Evolutionary conservation across 139 green algal genomes (phyloP).

Genomic region (Microglena sp.): DNA sequence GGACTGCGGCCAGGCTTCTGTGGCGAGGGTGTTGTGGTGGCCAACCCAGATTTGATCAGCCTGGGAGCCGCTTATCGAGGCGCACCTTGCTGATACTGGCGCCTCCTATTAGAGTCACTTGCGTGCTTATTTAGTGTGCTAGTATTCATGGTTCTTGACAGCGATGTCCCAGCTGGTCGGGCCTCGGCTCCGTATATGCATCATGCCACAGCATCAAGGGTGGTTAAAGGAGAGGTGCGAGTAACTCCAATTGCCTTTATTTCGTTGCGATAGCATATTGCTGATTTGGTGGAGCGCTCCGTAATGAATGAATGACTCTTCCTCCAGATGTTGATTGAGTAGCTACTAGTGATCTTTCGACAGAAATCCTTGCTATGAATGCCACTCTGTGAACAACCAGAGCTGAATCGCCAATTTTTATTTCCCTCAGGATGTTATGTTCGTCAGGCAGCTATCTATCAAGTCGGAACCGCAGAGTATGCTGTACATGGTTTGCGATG

Average conservation of each 20-base stretch:
- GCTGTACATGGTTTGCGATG: conserved; percentile 42
- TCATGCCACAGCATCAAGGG: conserved; percentile 23
- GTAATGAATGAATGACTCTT: background rate
- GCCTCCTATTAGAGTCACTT: too few species aligned
- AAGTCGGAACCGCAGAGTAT: conserved; percentile 8
- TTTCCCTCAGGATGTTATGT: conserved; percentile 6
- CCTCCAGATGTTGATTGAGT: background rate
- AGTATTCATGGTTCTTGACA: too few species aligned
- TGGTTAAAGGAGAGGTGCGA: conserved; percentile 34
- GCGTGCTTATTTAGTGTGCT: too few species aligned
- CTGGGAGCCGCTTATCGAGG: too few species aligned
- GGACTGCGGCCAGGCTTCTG: too few species aligned
- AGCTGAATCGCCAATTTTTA: too few species aligned
- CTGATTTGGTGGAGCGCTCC: background rate
- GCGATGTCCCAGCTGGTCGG: too few species aligned
- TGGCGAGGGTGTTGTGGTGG: too few species aligned
- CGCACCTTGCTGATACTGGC: too few species aligned
- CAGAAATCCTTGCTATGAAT: background rate
- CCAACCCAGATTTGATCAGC: too few species aligned
- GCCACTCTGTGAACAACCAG: background rate
- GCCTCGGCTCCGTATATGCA: too few species aligned
- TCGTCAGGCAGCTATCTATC: background rate
- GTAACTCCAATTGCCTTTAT: background rate
- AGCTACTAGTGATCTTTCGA: background rate
- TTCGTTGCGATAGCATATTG: background rate